Evolutionary conservation across 2,329 filamentous ascomycete genomes (phyloP), one percentile per base, ranked within the genome.

Genomic region (Calonectria crousiana): DNA sequence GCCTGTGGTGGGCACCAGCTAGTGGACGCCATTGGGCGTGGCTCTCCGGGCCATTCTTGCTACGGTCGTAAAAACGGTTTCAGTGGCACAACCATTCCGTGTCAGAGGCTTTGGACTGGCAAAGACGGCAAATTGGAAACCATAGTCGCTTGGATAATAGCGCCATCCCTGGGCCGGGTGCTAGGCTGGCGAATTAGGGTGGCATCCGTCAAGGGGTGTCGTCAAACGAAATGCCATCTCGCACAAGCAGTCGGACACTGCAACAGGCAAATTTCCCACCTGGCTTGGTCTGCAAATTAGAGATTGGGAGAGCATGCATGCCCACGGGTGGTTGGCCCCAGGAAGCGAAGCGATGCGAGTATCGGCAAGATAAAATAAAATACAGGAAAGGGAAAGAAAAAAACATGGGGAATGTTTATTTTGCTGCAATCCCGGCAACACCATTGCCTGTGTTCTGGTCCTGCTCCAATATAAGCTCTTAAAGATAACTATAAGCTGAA

Each of bases 121-220:
- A 62, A 62, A 62, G 56, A 62, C 56, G 56, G 56, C 56, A 62
- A 62, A 62, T 62, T 62, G 28, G 56, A 62, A 62, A 62, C 56
- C 56, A 62, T 41, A 41, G 56, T 62, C 56, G 56, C 56, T 62
- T 62, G 56, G 34, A 62, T 62, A 62, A 62, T 62, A 62, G 56
- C 38, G 56, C 30, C 23, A 62, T 62, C 56, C 56, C 38, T 36
- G 56, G 34, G 34, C 23, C 56, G 34, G 56, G 56, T 62, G 56
- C 56, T 62, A 34, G 56, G 56, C 56, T 62, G 56, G 30, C 56
- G 56, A 62, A 62, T 62, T 62, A 41, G 56, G 56, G 56, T 62
- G 34, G 32, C 56, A 62, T 62, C 56, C 34, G 56, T 8, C 34
- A 28, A 62, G 34, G 56, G 56, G 32, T 36, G 56, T n/a, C 38